Evolutionary conservation across 768 basidiomycete genomes (phyloP), one percentile per base, ranked within the genome.

Genomic region (Candolleomyces efflorescens): DNA sequence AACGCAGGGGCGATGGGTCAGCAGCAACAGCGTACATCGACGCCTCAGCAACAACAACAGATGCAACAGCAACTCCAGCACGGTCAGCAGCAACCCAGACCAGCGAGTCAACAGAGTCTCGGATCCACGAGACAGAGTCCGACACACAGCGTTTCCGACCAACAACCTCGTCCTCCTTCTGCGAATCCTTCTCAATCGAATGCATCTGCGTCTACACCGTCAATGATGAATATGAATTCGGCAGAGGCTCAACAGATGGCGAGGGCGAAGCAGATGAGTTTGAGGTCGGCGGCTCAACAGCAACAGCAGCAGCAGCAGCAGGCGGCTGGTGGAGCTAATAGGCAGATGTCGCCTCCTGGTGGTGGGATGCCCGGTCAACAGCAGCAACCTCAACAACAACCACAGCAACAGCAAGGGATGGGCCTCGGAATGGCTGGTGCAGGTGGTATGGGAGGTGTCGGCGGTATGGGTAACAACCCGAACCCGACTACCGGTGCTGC

Each of bases 261-360:
- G 27, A 68, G 75, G 11, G 62, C 62, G 23, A 64, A 75, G 48
- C 74, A 74, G 62, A 63, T 67, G 12, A 75, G 75, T 60, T 73
- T 76, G 48, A 71, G 41, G 41, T 43, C 41, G 3, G 41, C 41
- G 41, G 71, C 12, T 62, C 64, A 23, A 71, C 70, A 23, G 5
- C 70, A 23, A 5, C 71, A 73, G 37, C 72, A 71, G 55, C 69
- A 71, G 49, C 69, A 68, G 54, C 68, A 67, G 54, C 67, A 68
- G 55, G 59, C 43, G 47, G 54, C 9, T 53, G 51, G 44, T 56
- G 57, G 41, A 17, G 15, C 41, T 6, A 20, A n/a, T 59, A 67
- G 76, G 44, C 78, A 78, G 54, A 78, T 81, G 71, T 79, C 63
- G 2, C 58, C 63, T 6, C 67, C 73, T 60, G 69, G 46, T 59